These are phyloP conservation scores for Lizonia empirigonia DNA, from an alignment of 2,329 filamentous ascomycete genomes.

Conservation along the genomic window DNA sequence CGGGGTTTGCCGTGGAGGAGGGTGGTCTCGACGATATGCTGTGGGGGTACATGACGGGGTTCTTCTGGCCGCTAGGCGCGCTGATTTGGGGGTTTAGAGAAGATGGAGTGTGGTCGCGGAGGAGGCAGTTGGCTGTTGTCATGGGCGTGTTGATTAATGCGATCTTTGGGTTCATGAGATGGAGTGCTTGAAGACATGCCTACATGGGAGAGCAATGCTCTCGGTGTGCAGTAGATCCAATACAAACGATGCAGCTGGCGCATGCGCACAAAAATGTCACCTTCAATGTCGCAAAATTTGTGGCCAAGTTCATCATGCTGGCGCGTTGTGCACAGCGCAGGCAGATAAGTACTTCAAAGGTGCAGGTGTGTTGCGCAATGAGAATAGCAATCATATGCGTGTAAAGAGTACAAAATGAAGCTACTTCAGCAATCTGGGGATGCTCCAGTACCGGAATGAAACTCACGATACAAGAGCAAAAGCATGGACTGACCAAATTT, in stretches of 20 bases:
- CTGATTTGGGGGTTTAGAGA: conserved; percentile 84
- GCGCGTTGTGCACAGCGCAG: background rate
- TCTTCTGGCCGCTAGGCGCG: conserved; percentile 91
- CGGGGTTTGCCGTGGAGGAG: conserved; percentile 59
- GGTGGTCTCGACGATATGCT: conserved; percentile 83
- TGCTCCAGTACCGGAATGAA: conserved; percentile 12
- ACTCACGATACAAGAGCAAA: conserved; percentile 3
- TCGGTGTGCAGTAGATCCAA: background rate
- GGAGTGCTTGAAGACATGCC: conserved; percentile 51
- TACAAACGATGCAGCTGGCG: background rate
- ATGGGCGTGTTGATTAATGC: conserved; percentile 83
- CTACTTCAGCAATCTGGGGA: conserved; percentile 12
- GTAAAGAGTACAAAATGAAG: background rate
- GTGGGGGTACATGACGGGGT: conserved; percentile 86
- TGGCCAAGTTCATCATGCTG: background rate
- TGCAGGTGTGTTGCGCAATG: background rate
- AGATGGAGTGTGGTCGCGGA: conserved; percentile 82
- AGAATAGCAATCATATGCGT: background rate
- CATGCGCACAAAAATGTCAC: background rate
- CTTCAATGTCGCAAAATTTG: background rate
- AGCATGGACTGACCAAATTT: conserved; percentile 5
- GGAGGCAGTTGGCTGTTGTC: conserved; percentile 84
- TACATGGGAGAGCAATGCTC: background rate
- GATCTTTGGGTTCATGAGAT: conserved; percentile 72
- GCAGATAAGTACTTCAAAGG: background rate